These are phyloP conservation scores for Lentithecium fluviatile DNA, from an alignment of 495 filamentous ascomycete species.

Conservation along the genomic window DNA sequence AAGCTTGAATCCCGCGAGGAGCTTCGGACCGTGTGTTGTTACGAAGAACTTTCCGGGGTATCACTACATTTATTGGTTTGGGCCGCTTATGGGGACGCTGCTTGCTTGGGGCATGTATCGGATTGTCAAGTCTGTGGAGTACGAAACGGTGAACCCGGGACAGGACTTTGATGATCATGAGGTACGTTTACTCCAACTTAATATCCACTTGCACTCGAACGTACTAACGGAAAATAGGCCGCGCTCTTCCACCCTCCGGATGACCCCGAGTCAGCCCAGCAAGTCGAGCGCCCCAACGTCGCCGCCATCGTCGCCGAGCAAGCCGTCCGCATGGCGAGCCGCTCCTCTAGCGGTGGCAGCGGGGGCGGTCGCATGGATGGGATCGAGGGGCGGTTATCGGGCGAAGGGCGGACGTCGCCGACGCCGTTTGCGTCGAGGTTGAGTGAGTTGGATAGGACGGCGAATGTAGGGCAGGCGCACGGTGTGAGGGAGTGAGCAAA, in stretches of 20 bases:
- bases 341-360: neutral
- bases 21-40: conserved; percentile 68
- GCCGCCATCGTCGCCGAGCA: conserved; percentile 33
- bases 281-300: conserved; percentile 33
- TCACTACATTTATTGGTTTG: conserved; percentile 67
- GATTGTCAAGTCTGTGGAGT: conserved; percentile 58
- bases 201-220: too few relatives aligned
- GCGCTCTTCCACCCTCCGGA: conserved; percentile 30
- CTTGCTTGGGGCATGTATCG: conserved; percentile 45
- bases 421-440: neutral
- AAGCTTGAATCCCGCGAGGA: conserved; percentile 68
- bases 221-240: conserved; percentile 11
- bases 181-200: too few relatives aligned
- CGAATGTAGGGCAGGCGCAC: neutral
- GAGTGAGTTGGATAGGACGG: neutral
- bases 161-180: conserved; percentile 57
- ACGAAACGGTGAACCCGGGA: conserved; percentile 74
- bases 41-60: conserved; percentile 61
- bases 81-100: conserved; percentile 41
- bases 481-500: neutral
- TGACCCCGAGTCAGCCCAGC: conserved; percentile 15
- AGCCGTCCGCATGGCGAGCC: conserved; percentile 15
- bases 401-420: neutral
- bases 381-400: conserved; percentile 1
- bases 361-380: neutral